phyloP scores from a whole-genome alignment of 2,329 filamentous ascomycete genomes.

The Sphaceloma murrayae region DNA sequence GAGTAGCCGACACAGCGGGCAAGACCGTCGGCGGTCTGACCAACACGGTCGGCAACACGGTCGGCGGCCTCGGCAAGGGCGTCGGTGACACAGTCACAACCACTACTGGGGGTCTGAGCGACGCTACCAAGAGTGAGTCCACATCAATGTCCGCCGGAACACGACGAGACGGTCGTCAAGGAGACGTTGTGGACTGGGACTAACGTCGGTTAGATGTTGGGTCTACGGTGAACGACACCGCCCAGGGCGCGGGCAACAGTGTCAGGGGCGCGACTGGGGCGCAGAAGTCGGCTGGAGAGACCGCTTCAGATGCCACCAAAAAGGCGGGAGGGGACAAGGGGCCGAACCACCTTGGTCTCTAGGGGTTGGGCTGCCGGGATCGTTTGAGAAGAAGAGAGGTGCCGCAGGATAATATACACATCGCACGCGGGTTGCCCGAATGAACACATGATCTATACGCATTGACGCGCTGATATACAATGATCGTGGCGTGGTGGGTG shows the following conservation, averaged over 20 bases:
- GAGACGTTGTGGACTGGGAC: too few species aligned
- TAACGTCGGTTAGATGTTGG: not conserved
- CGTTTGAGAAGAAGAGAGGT: not conserved
- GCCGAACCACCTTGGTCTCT: constrained; percentile 4
- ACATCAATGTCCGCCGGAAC: too few species aligned
- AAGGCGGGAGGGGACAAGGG: constrained; percentile 3
- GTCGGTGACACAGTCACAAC: constrained; percentile 17
- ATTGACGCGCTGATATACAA: too few species aligned
- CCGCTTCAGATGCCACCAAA: constrained; percentile 1
- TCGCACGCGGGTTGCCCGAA: not conserved
- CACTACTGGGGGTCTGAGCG: constrained; percentile 18
- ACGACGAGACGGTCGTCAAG: not conserved
- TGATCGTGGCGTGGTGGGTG: too few species aligned
- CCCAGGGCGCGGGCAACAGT: constrained; percentile 2
- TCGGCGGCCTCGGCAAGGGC: constrained; percentile 21
- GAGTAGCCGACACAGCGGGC: constrained; percentile 30
- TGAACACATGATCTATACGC: not conserved
- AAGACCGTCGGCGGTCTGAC: constrained; percentile 24
- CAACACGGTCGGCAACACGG: constrained; percentile 26
- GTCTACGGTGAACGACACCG: not conserved
- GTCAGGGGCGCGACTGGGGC: constrained; percentile 7
- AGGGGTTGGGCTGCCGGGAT: not conserved
- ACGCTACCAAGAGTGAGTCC: constrained; percentile 20
- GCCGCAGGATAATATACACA: not conserved
- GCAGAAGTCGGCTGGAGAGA: not conserved